Conservation (phyloP, 306 rosid genomes). For the Vigna unguiculata region DNA sequence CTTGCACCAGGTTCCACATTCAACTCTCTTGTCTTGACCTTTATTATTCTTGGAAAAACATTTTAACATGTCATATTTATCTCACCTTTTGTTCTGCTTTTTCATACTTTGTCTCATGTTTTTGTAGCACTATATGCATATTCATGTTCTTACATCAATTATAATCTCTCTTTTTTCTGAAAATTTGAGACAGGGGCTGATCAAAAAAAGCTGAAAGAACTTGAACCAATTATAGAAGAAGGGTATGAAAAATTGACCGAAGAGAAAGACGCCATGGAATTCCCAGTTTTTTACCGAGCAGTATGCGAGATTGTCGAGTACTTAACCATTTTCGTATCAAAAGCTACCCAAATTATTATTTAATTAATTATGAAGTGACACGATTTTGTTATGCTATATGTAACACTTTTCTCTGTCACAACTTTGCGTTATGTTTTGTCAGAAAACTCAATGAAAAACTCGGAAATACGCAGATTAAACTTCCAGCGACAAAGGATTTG, state of each 20-base stretch:
- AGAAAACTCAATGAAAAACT: conserved; percentile 56
- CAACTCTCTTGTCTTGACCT: conserved; percentile 17
- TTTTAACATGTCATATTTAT: not conserved
- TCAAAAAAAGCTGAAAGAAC: conserved; percentile 48
- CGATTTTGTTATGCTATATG: not conserved
- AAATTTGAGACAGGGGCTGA: conserved; percentile 55
- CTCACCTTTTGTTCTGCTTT: not conserved
- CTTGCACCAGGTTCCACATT: conserved; percentile 53
- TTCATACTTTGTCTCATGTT: not conserved
- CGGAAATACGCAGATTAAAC: conserved; percentile 58
- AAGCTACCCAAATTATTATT: not conserved
- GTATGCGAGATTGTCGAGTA: conserved; percentile 68
- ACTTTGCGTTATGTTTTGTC: conserved; percentile 22
- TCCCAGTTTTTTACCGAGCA: conserved; percentile 51
- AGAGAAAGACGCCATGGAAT: not conserved
- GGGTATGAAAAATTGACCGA: not conserved
- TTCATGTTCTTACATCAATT: not conserved
- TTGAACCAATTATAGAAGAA: conserved; percentile 30
- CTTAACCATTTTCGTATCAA: conserved; percentile 16
- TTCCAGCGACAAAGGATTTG: conserved; percentile 14
- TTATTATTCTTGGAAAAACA: not conserved
- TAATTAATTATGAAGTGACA: not conserved
- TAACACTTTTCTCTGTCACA: not conserved
- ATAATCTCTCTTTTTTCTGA: not conserved
- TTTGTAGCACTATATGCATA: not conserved